These are phyloP conservation scores for Aspergillus ochraceus DNA, from an alignment of 2,329 filamentous ascomycete genomes.

Conservation along the genomic window DNA sequence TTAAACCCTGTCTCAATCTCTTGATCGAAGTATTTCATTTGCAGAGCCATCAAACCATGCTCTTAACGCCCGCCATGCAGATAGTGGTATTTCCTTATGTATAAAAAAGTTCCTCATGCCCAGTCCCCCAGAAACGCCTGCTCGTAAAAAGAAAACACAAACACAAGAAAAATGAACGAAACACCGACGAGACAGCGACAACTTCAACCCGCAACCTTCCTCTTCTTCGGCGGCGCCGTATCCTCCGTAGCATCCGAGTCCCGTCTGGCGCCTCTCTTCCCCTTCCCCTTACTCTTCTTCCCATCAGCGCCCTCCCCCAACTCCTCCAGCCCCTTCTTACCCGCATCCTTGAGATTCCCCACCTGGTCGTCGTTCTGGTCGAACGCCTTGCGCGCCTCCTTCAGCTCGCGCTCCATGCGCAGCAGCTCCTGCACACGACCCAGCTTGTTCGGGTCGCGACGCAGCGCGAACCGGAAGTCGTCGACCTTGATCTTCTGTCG, in stretches of 20 bases:
- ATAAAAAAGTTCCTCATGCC: not conserved
- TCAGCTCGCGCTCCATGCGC: constrained; percentile 83
- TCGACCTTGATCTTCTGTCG: constrained; percentile 98
- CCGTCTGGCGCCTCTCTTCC: constrained; percentile 32
- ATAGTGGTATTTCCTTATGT: constrained; percentile 6
- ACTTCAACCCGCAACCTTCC: constrained; percentile 23
- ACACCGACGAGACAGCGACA: not conserved
- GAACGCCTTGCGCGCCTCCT: constrained; percentile 69
- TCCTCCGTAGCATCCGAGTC: constrained; percentile 39
- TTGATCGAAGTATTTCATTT: not conserved
- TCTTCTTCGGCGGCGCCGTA: constrained; percentile 33
- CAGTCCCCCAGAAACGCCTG: not conserved
- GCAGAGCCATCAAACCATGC: not conserved
- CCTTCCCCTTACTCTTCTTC: constrained; percentile 40
- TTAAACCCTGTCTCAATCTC: not conserved
- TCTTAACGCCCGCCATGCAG: constrained; percentile 13
- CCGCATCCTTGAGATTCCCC: constrained; percentile 36
- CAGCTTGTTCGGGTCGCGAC: constrained; percentile 79
- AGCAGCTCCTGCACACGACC: constrained; percentile 88
- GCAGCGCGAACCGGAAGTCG: constrained; percentile 92
- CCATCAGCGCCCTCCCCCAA: constrained; percentile 27
- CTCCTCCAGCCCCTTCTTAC: constrained; percentile 36
- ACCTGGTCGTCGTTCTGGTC: constrained; percentile 48
- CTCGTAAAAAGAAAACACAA: not conserved
- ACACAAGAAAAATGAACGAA: constrained; percentile 4